Conservation (phyloP, 1,284 basidiomycete species). For the Sphagnurus paluster region DNA sequence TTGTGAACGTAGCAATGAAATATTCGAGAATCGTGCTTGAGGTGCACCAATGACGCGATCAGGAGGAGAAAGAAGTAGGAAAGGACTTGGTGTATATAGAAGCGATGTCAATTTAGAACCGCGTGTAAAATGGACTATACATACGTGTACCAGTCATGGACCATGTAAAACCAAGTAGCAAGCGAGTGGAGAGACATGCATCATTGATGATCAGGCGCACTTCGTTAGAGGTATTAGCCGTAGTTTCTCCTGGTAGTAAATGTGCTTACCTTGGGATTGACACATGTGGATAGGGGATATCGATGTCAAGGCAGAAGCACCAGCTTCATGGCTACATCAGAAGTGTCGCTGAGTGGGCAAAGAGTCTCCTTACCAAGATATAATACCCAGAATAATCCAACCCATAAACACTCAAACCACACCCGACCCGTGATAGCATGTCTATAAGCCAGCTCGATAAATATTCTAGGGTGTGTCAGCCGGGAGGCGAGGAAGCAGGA, state of each 20-base stretch:
- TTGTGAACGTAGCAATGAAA: constrained; percentile 54
- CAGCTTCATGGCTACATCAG: constrained; percentile 34
- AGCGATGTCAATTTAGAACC: constrained; percentile 2
- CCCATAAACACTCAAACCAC: constrained; percentile 74
- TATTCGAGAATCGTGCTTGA: constrained; percentile 42
- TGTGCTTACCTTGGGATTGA: constrained; percentile 19
- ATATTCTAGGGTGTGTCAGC: constrained; percentile 43
- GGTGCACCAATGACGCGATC: constrained; percentile 30
- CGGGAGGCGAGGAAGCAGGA: not conserved
- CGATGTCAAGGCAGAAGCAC: constrained; percentile 45
- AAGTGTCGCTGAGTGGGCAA: not conserved
- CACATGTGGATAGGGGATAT: constrained; percentile 37
- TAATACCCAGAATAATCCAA: constrained; percentile 55
- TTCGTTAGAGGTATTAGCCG: constrained; percentile 14
- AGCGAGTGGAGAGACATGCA: constrained; percentile 55
- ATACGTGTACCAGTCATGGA: constrained; percentile 52
- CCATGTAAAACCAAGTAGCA: constrained; percentile 69
- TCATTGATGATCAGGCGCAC: constrained; percentile 19
- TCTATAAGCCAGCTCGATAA: constrained; percentile 55
- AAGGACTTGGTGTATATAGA: constrained; percentile 36
- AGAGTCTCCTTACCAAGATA: constrained; percentile 52
- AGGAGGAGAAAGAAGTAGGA: constrained; percentile 36
- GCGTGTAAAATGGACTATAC: constrained; percentile 27
- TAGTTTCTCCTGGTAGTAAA: constrained; percentile 1
- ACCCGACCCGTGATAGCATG: constrained; percentile 56